Evolutionary conservation across 2,329 filamentous ascomycete genomes (phyloP).

Genomic region (Neonectria magnoliae): DNA sequence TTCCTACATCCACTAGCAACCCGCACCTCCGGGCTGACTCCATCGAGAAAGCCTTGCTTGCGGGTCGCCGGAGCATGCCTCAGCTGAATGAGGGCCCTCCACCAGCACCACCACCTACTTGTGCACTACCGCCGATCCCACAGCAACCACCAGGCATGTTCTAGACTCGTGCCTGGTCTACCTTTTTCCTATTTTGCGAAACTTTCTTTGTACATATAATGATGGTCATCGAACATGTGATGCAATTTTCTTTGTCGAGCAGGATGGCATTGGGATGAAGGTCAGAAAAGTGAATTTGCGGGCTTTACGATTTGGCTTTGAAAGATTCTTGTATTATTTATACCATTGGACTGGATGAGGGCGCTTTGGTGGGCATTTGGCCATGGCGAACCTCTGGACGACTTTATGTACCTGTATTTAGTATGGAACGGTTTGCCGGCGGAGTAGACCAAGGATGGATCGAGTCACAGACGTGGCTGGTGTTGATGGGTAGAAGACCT

Average conservation of each 20-base stretch:
- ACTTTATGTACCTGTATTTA: constrained; percentile 37
- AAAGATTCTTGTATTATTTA: constrained; percentile 32
- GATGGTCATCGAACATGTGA: constrained; percentile 31
- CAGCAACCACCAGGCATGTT: constrained; percentile 34
- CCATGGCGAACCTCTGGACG: constrained; percentile 31
- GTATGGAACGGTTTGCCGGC: constrained; percentile 9
- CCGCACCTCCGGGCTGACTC: constrained; percentile 34
- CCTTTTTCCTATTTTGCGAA: constrained; percentile 15
- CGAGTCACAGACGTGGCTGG: constrained; percentile 1
- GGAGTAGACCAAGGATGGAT: constrained; percentile 5
- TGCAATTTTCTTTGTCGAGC: constrained; percentile 26
- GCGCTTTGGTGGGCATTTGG: constrained; percentile 33
- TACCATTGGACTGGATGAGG: constrained; percentile 23
- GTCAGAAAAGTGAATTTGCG: constrained; percentile 27
- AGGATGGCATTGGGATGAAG: constrained; percentile 24
- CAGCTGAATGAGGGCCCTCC: constrained; percentile 62
- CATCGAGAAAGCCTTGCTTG: constrained; percentile 36
- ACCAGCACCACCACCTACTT: constrained; percentile 63
- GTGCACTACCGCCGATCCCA: constrained; percentile 65
- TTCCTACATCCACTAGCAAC: constrained; percentile 42
- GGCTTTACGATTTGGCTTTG: background rate
- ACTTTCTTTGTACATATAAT: constrained; percentile 23
- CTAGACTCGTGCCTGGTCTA: constrained; percentile 19
- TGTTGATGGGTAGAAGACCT: constrained; percentile 9
- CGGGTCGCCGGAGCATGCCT: constrained; percentile 60